These are phyloP conservation scores for Pythium coloratum DNA, from an alignment of 352 stramenopile species.

Conservation along the genomic window DNA sequence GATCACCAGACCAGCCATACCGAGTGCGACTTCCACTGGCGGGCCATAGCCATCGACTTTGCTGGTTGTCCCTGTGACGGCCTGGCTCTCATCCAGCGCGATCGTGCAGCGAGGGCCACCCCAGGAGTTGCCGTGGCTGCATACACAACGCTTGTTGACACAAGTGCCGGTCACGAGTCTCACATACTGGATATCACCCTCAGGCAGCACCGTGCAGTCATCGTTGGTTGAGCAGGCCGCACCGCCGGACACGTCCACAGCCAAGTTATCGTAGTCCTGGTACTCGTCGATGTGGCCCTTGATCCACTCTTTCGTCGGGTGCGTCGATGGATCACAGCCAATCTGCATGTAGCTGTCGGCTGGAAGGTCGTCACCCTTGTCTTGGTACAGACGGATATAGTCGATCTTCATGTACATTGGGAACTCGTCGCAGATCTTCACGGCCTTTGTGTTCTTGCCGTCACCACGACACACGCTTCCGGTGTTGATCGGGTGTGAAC, in stretches of 20 bases:
- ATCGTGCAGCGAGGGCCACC: constrained; percentile 36
- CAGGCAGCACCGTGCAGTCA: constrained; percentile 32
- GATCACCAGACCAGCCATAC: constrained; percentile 17
- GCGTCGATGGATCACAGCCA: constrained; percentile 34
- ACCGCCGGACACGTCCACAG: constrained; percentile 26
- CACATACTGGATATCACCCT: constrained; percentile 23
- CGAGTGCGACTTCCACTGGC: constrained; percentile 22
- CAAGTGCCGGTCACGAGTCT: constrained; percentile 29
- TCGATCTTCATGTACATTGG: too few species aligned
- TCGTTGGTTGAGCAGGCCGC: constrained; percentile 31
- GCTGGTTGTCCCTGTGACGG: neutral
- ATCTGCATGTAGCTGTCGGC: constrained; percentile 43
- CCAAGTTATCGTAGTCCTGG: constrained; percentile 34
- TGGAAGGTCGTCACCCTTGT: constrained; percentile 19
- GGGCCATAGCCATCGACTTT: constrained; percentile 24
- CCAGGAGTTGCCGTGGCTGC: constrained; percentile 33
- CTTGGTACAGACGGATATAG: constrained; percentile 18
- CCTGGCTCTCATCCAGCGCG: constrained; percentile 19
- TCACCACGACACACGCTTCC: too few species aligned
- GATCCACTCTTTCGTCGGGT: constrained; percentile 45
- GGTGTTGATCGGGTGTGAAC: too few species aligned
- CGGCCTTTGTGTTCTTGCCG: too few species aligned
- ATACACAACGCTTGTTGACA: constrained; percentile 49
- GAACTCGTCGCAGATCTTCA: too few species aligned
- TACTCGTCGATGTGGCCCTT: constrained; percentile 40